Conservation (phyloP, 805 yeast genomes). For the Maudiozyma pseudohumilis region DNA sequence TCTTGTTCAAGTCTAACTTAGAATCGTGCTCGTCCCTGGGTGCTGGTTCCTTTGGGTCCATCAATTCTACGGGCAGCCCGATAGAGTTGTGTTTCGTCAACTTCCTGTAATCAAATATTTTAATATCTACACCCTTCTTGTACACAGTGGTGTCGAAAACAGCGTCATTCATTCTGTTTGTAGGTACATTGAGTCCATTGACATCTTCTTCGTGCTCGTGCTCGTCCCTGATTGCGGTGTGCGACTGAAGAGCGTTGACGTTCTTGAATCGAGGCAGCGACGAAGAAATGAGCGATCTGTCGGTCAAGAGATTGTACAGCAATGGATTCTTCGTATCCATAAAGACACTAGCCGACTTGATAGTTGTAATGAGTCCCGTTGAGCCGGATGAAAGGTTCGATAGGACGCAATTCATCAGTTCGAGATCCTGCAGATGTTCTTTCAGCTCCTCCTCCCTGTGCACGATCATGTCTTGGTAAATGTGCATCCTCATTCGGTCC, state of each 20-base stretch:
- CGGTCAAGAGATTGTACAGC: slow-evolving; percentile 82
- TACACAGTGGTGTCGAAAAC: slow-evolving; percentile 56
- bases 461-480: slow-evolving; percentile 12
- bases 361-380: slow-evolving; percentile 83
- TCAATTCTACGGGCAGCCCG: slow-evolving; percentile 19
- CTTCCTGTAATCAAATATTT: slow-evolving; percentile 17
- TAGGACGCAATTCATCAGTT: slow-evolving; percentile 47
- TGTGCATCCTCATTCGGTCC: slow-evolving; percentile 13
- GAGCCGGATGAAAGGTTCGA: slow-evolving; percentile 46
- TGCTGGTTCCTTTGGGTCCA: neutral
- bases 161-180: slow-evolving; percentile 11
- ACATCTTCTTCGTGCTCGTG: slow-evolving; percentile 11
- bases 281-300: slow-evolving; percentile 81
- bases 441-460: slow-evolving; percentile 20
- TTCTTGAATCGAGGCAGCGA: slow-evolving; percentile 62
- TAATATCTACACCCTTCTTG: slow-evolving; percentile 53
- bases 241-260: neutral
- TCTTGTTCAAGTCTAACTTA: slow-evolving; percentile 42
- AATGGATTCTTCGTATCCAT: slow-evolving; percentile 59
- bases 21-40: neutral
- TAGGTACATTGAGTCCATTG: neutral
- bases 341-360: slow-evolving; percentile 51
- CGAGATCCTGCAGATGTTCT: slow-evolving; percentile 55
- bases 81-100: slow-evolving; percentile 16
- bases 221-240: slow-evolving; percentile 1